Percentiles rank a stretch among this genome's conserved stretches.
Evolutionary conservation across 257 asterid species (phyloP).

Genomic region (Ballota nigra): DNA sequence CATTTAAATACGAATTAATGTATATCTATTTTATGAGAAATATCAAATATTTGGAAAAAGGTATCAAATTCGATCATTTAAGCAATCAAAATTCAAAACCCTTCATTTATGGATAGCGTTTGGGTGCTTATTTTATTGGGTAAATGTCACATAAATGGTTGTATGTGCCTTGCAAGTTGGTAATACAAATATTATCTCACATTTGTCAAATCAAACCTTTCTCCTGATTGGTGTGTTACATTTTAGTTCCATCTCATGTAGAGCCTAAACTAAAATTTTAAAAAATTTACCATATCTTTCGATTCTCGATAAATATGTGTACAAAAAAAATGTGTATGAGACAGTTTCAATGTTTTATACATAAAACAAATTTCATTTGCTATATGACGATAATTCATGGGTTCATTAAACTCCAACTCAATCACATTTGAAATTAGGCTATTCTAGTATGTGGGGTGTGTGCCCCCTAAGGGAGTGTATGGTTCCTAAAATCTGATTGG

Average conservation of each 20-base stretch:
- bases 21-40: too few species aligned
- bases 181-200: not conserved
- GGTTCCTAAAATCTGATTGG: too few species aligned
- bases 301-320: not conserved
- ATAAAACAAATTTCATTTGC: too few species aligned
- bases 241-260: not conserved
- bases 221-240: not conserved
- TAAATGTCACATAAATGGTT: constrained; percentile 5
- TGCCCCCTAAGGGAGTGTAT: too few species aligned
- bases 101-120: constrained; percentile 24
- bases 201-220: not conserved
- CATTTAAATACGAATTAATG: too few species aligned
- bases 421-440: too few species aligned
- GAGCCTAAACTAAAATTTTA: too few species aligned
- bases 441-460: too few species aligned
- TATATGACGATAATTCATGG: too few species aligned
- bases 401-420: too few species aligned
- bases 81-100: constrained; percentile 24
- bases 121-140: not conserved
- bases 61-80: not conserved
- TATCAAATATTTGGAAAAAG: not conserved
- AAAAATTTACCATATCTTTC: not conserved
- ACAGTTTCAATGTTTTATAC: too few species aligned
- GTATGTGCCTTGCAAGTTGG: not conserved
- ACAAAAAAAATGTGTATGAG: too few species aligned